These are phyloP conservation scores for Geoglossum glabrum DNA, from an alignment of 495 filamentous ascomycete genomes.

Conservation along the genomic window DNA sequence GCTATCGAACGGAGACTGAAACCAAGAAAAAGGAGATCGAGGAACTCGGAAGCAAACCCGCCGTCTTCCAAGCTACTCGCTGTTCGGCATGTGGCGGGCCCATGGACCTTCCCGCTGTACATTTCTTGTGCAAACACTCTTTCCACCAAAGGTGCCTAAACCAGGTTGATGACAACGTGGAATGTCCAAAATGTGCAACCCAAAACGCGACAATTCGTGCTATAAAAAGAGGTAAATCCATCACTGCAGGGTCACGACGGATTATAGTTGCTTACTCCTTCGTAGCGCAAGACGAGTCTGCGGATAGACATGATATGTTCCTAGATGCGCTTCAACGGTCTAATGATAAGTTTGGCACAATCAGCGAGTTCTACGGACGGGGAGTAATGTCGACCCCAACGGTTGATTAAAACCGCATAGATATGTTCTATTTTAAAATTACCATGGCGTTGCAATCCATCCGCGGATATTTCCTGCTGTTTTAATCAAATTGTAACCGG, in stretches of 20 bases:
- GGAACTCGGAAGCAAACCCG: conserved; percentile 55
- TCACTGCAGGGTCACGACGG: background rate
- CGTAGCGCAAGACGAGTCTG: conserved; percentile 64
- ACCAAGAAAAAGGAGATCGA: conserved; percentile 56
- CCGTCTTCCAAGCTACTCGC: conserved; percentile 74
- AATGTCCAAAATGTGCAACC: conserved; percentile 68
- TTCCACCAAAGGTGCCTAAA: conserved; percentile 82
- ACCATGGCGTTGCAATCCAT: background rate
- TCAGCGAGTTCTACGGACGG: conserved; percentile 85
- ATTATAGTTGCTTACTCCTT: background rate
- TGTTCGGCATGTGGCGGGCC: conserved; percentile 57
- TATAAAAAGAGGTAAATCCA: conserved; percentile 34
- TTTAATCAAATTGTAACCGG: background rate
- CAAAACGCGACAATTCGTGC: conserved; percentile 73
- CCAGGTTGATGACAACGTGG: conserved; percentile 36
- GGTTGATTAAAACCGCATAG: conserved; percentile 2
- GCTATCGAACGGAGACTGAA: conserved; percentile 73
- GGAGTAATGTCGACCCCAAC: conserved; percentile 52
- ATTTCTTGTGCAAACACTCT: conserved; percentile 90
- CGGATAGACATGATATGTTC: conserved; percentile 81
- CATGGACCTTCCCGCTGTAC: conserved; percentile 72
- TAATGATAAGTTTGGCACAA: conserved; percentile 65
- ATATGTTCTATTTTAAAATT: background rate
- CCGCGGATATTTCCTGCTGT: background rate
- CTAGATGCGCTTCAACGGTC: conserved; percentile 57